Evolutionary conservation across 768 basidiomycete species (phyloP).

Genomic region (Pisolithus albus): DNA sequence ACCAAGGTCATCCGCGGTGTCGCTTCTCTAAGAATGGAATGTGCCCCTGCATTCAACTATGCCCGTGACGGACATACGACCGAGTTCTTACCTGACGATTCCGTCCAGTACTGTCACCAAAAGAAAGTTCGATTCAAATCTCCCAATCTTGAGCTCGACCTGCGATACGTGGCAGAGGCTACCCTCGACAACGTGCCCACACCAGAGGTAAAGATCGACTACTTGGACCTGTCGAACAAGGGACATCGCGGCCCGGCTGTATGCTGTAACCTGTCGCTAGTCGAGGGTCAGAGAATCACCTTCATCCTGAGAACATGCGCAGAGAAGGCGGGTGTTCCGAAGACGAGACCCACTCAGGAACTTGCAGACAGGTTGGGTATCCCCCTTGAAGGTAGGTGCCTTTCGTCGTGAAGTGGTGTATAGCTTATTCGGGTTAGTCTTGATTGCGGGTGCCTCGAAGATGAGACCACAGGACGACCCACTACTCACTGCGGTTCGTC

Average conservation of each 20-base stretch:
- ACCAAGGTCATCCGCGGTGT: constrained; percentile 72
- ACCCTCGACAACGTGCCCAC: constrained; percentile 41
- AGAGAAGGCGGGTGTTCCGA: constrained; percentile 15
- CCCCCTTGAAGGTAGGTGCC: constrained; percentile 34
- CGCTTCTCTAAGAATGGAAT: constrained; percentile 78
- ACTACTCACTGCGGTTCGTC: constrained; percentile 51
- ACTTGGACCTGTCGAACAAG: constrained; percentile 58
- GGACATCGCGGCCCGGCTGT: constrained; percentile 72
- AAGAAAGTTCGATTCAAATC: constrained; percentile 61
- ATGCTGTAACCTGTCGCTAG: constrained; percentile 50
- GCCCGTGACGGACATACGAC: constrained; percentile 72
- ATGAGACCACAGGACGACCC: constrained; percentile 62
- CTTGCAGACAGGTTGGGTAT: constrained; percentile 41
- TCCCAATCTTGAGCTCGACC: constrained; percentile 54
- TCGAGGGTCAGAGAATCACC: constrained; percentile 86
- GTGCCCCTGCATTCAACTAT: constrained; percentile 96
- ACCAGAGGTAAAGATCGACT: constrained; percentile 52
- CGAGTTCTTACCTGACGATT: constrained; percentile 43
- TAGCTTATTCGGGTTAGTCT: constrained; percentile 23
- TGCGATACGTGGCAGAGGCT: constrained; percentile 66
- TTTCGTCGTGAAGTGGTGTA: not conserved
- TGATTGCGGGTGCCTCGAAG: constrained; percentile 40
- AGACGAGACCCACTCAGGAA: constrained; percentile 29
- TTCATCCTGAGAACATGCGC: constrained; percentile 78
- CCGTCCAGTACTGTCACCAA: constrained; percentile 34